Conservation (phyloP, 148 eudicot genomes). For the Amaranthus hypochondriacus region DNA sequence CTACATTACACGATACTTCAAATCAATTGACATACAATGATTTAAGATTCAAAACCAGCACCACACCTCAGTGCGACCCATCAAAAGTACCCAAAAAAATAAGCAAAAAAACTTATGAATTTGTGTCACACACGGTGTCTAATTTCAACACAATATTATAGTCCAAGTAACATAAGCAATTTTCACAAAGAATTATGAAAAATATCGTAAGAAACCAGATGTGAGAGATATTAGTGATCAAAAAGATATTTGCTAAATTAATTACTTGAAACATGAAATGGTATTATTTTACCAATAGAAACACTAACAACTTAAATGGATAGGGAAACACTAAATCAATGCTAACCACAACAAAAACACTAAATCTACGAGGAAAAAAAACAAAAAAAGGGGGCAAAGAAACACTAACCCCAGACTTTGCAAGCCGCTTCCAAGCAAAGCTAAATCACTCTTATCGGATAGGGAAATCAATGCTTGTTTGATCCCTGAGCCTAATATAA, state of each 20-base stretch:
- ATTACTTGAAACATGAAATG: too few species aligned
- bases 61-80: too few species aligned
- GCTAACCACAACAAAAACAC: not conserved
- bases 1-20: too few species aligned
- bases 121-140: too few species aligned
- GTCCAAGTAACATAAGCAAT: too few species aligned
- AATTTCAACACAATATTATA: too few species aligned
- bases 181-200: too few species aligned
- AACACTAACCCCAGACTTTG: slow-evolving; percentile 77
- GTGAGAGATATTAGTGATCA: not conserved
- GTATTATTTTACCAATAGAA: too few species aligned
- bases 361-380: not conserved
- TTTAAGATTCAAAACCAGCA: too few species aligned
- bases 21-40: too few species aligned
- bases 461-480: slow-evolving; percentile 79
- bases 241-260: not conserved
- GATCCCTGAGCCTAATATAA: slow-evolving; percentile 32
- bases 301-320: not conserved
- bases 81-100: too few species aligned
- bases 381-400: not conserved
- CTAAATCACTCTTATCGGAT: slow-evolving; percentile 75
- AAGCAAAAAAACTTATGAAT: too few species aligned
- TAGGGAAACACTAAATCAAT: not conserved
- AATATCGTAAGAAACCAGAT: not conserved
- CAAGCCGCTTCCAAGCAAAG: slow-evolving; percentile 63